Evolutionary conservation across 2,329 filamentous ascomycete species (phyloP).

Genomic region (Penicillium janthinellum): DNA sequence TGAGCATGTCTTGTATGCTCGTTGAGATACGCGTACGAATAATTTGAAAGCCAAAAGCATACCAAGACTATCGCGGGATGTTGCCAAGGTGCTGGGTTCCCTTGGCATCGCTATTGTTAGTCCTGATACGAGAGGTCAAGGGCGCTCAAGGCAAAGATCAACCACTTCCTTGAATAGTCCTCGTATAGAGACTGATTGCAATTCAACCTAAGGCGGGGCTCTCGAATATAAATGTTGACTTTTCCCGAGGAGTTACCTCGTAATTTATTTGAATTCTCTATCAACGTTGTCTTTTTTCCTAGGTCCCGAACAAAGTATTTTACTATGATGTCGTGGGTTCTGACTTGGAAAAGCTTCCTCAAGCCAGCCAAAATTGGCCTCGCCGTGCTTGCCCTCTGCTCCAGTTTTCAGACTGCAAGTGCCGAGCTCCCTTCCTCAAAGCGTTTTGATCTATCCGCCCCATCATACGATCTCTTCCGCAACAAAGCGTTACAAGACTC

Average conservation of each 20-base stretch:
- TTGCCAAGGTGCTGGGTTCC: not conserved
- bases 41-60: not conserved
- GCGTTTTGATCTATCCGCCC: slow-evolving; percentile 19
- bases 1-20: not conserved
- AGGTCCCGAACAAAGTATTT: not conserved
- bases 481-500: slow-evolving; percentile 18
- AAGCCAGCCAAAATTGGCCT: not conserved
- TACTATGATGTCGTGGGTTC: not conserved
- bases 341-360: not conserved
- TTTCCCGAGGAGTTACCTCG: too few relatives aligned
- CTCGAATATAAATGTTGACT: not conserved
- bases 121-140: not conserved
- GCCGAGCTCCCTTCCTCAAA: slow-evolving; percentile 10
- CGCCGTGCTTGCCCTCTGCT: not conserved
- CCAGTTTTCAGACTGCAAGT: slow-evolving; percentile 1
- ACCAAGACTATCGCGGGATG: not conserved
- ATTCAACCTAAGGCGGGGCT: too few relatives aligned
- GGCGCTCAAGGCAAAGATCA: slow-evolving; percentile 2
- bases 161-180: not conserved
- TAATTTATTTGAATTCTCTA: not conserved
- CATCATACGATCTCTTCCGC: slow-evolving; percentile 22
- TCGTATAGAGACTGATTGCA: not conserved
- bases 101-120: slow-evolving; percentile 8
- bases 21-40: not conserved
- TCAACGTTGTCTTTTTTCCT: not conserved